Base-by-base conservation (phyloP, 768 basidiomycete genomes). In the Postia placenta region DNA sequence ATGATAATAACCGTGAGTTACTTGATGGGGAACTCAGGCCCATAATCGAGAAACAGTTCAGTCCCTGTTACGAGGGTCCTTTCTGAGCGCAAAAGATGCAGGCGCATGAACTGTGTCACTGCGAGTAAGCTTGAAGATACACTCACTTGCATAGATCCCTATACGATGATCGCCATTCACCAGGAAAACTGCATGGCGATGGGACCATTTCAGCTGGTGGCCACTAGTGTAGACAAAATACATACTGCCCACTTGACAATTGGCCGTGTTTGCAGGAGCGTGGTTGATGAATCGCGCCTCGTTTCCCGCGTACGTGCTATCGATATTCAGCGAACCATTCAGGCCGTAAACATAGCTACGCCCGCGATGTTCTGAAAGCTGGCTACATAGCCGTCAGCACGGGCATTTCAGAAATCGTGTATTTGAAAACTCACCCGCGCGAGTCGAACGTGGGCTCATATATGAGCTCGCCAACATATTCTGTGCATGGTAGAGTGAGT, bases 231-330 rank as follows among this genome's bases (percentile, higher is more conserved):
- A n/a, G 40, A 11, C 28, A 14, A 36, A 19, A 35, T 17, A 51
- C 69, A 23, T 54, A 81, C 81, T 70, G 48, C 49, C 56, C 0
- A 79, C 79, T 1, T 51, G 43, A 50, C 75, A 77, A 56, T 83
- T 87, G 2, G 66, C 60, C 15, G 39, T 53, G 43, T 50, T 50
- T 27, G 43, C 28, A 42, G 40, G 55, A 19, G 68, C 66, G 49
- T 89, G 86, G 56, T 90, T 85, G 46, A 88, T 78, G 55, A 80
- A 87, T 12, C 85, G 71, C n/a, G 83, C 70, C 35, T 72, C 69
- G 49, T 87, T 87, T 3, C 83, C 85, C 0, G 67, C 73, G 28
- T 67, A 70, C 15, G 73, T 63, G 25, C 77, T 68, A 59, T 89
- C 87, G n/a, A 87, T 56, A 6, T 72, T 67, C 24, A 74, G 56